Evolutionary conservation across 176 grass and related monocot species (phyloP).

Genomic region (Aegilops speltoides): DNA sequence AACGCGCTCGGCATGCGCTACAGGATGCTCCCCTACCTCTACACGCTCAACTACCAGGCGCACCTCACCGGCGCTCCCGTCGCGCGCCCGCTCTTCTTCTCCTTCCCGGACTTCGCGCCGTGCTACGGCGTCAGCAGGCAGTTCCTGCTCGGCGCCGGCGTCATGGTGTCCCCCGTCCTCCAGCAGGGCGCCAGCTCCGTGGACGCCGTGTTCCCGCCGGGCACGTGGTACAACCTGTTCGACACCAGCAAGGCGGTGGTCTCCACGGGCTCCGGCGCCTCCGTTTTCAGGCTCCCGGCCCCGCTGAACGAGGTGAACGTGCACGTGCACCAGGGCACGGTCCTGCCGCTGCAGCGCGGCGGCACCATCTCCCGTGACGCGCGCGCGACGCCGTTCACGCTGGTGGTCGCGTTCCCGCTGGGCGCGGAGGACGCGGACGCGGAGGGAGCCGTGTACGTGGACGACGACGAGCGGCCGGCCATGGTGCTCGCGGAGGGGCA

Average conservation of each 20-base stretch:
- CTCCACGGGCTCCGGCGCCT: conserved; percentile 17
- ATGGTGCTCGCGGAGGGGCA: conserved; percentile 76
- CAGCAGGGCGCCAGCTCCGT: conserved; percentile 64
- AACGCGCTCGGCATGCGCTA: conserved; percentile 81
- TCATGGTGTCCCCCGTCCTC: conserved; percentile 86
- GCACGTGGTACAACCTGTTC: conserved; percentile 93
- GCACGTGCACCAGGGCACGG: conserved; percentile 70
- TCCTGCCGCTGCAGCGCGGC: conserved; percentile 88
- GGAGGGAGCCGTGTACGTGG: conserved; percentile 65
- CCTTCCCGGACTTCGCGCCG: conserved; percentile 74
- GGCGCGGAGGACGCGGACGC: conserved; percentile 50
- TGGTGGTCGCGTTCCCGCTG: conserved; percentile 71
- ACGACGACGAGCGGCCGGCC: conserved; percentile 89
- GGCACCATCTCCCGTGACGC: conserved; percentile 65
- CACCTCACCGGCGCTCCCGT: conserved; percentile 74
- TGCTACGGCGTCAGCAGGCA: conserved; percentile 79
- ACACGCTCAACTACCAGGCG: conserved; percentile 83
- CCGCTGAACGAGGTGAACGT: conserved; percentile 82
- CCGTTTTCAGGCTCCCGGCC: conserved; percentile 43
- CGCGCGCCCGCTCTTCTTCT: conserved; percentile 82
- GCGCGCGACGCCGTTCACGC: conserved; percentile 71
- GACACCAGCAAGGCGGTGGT: conserved; percentile 63
- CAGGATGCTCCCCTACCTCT: conserved; percentile 74
- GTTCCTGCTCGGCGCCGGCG: conserved; percentile 66
- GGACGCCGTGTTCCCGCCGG: conserved; percentile 68